phyloP scores from a whole-genome alignment of 1,284 basidiomycete species.

The Sanghuangporus sanghuang region DNA sequence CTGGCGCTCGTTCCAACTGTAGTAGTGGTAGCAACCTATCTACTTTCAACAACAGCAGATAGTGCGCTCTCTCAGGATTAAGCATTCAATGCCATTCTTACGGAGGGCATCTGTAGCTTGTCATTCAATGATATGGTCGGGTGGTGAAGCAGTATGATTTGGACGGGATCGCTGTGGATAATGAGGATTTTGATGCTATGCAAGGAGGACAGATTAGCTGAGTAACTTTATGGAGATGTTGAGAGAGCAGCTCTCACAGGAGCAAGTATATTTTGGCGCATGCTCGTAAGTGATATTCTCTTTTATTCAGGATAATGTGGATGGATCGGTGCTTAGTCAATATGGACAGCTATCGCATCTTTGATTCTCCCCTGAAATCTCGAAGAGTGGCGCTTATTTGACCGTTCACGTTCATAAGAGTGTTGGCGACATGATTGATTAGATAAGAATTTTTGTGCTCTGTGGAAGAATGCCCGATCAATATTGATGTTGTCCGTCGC shows the following conservation, averaged over 20 bases:
- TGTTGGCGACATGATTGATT: constrained; percentile 23
- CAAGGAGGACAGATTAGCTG: constrained; percentile 21
- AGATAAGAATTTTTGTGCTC: constrained; percentile 12
- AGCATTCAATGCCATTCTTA: too few species aligned
- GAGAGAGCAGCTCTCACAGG: constrained; percentile 22
- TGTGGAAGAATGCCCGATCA: not conserved
- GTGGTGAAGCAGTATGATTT: constrained; percentile 21
- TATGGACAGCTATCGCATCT: constrained; percentile 4
- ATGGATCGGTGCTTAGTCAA: not conserved
- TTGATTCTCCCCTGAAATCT: constrained; percentile 14
- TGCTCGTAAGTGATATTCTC: constrained; percentile 19
- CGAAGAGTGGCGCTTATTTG: constrained; percentile 19
- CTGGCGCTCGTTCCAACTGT: too few species aligned
- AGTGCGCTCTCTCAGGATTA: too few species aligned
- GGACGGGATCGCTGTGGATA: constrained; percentile 18
- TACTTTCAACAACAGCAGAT: too few species aligned
- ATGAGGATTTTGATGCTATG: constrained; percentile 24
- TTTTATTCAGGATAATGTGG: not conserved
- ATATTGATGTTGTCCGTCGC: not conserved
- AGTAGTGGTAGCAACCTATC: too few species aligned
- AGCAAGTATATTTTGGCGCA: constrained; percentile 23
- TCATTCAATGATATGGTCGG: constrained; percentile 16
- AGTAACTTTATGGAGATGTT: constrained; percentile 23
- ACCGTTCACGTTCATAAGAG: constrained; percentile 22
- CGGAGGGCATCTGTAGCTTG: too few species aligned